Evolutionary conservation across 768 basidiomycete species (phyloP).

Genomic region (Suillus decipiens): DNA sequence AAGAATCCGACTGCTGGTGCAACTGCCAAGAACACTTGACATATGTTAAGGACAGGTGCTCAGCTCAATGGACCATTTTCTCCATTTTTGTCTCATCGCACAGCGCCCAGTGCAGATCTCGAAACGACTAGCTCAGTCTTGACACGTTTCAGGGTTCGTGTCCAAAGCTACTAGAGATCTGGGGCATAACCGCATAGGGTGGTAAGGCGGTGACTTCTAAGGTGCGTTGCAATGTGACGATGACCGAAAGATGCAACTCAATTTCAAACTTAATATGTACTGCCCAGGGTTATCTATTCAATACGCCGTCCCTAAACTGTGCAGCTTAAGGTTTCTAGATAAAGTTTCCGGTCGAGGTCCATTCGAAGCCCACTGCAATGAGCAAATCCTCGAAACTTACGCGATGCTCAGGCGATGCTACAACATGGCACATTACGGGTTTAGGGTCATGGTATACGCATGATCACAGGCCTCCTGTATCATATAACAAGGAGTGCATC

Average conservation of each 20-base stretch:
- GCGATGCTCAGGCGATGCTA: not conserved
- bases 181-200: not conserved
- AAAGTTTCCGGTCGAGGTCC: not conserved
- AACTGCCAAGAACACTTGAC: not conserved
- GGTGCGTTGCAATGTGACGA: not conserved
- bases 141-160: conserved; percentile 1
- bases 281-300: not conserved
- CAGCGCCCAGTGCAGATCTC: not conserved
- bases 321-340: not conserved
- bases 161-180: not conserved
- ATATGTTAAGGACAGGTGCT: not conserved
- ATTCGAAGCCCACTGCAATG: conserved; percentile 2
- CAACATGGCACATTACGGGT: not conserved
- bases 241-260: not conserved
- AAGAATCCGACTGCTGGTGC: not conserved
- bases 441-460: not conserved
- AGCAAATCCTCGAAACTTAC: not conserved
- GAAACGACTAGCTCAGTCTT: not conserved
- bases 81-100: not conserved
- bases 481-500: not conserved
- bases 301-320: not conserved
- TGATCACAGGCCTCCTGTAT: not conserved
- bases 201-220: not conserved
- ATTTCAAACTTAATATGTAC: not conserved
- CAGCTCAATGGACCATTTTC: not conserved